Evolutionary conservation across 306 rosid genomes (phyloP).

Genomic region (Amphicarpaea edgeworthii): DNA sequence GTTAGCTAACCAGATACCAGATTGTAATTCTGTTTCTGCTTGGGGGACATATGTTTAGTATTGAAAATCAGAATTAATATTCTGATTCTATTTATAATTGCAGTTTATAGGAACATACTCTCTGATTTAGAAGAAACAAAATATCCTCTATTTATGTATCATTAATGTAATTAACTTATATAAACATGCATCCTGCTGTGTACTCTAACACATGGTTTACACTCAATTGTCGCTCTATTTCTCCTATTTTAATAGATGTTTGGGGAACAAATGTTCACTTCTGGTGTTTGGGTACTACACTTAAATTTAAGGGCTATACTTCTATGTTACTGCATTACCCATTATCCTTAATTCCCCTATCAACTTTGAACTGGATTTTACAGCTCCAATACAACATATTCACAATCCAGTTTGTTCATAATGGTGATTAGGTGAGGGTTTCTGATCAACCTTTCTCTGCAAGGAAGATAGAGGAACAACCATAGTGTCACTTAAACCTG

Average conservation of each 20-base stretch:
- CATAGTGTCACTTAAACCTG: conserved; percentile 14
- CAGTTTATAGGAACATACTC: too few species aligned
- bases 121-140: too few species aligned
- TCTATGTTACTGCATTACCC: background rate
- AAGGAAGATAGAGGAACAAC: conserved; percentile 4
- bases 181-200: too few species aligned
- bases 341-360: conserved; percentile 25
- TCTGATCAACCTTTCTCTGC: conserved; percentile 3
- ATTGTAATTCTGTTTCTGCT: conserved; percentile 34
- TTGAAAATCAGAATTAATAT: too few species aligned
- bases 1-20: background rate
- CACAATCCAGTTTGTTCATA: conserved; percentile 11
- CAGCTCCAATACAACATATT: conserved; percentile 5
- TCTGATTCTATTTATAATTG: too few species aligned
- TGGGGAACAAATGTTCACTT: background rate
- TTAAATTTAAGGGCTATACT: conserved; percentile 3
- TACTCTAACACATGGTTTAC: too few species aligned
- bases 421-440: conserved; percentile 28
- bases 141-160: too few species aligned
- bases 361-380: background rate
- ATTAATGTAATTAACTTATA: too few species aligned
- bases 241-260: conserved; percentile 1
- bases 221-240: too few species aligned
- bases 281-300: background rate
- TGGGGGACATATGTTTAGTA: conserved; percentile 6